phyloP scores from a whole-genome alignment of 768 basidiomycete genomes.

The Gautieria morchelliformis region DNA sequence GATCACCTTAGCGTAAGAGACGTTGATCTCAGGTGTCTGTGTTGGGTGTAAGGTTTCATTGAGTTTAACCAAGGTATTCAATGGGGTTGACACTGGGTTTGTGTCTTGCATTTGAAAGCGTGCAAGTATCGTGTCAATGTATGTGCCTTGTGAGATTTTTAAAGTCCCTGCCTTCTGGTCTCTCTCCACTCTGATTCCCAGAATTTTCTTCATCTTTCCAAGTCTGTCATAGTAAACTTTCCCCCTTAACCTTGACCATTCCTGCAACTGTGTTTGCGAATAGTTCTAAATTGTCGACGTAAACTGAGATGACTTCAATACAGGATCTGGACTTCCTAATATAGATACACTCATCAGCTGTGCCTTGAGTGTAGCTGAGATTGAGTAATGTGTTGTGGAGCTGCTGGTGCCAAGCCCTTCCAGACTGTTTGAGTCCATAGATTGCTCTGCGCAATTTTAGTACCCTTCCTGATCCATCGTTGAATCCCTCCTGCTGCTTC shows the following conservation, averaged over 20 bases:
- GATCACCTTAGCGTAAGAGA: slow-evolving; percentile 20
- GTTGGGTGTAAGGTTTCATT: not conserved
- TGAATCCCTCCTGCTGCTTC: slow-evolving; percentile 15
- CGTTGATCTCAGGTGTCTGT: slow-evolving; percentile 1
- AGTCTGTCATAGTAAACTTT: slow-evolving; percentile 26
- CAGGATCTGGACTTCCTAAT: slow-evolving; percentile 1
- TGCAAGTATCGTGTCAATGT: too few relatives aligned
- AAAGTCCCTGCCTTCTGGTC: slow-evolving; percentile 11
- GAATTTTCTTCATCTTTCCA: too few relatives aligned
- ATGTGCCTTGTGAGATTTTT: too few relatives aligned
- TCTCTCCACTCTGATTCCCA: too few relatives aligned
- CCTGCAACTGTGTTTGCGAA: too few relatives aligned
- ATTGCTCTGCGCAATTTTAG: slow-evolving; percentile 16
- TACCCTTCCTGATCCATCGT: slow-evolving; percentile 12
- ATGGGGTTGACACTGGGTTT: slow-evolving; percentile 9
- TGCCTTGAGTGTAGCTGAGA: slow-evolving; percentile 13
- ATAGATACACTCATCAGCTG: slow-evolving; percentile 19
- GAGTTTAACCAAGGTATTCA: slow-evolving; percentile 5
- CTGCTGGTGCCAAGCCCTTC: slow-evolving; percentile 21
- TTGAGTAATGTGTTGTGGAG: slow-evolving; percentile 15
- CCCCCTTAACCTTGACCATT: too few relatives aligned
- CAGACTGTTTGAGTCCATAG: too few relatives aligned
- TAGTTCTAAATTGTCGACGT: slow-evolving; percentile 22
- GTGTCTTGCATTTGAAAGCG: too few relatives aligned
- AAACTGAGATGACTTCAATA: slow-evolving; percentile 17